These are phyloP conservation scores for Leccinum fuscescens DNA, from an alignment of 1,284 basidiomycete genomes.

Conservation along the genomic window DNA sequence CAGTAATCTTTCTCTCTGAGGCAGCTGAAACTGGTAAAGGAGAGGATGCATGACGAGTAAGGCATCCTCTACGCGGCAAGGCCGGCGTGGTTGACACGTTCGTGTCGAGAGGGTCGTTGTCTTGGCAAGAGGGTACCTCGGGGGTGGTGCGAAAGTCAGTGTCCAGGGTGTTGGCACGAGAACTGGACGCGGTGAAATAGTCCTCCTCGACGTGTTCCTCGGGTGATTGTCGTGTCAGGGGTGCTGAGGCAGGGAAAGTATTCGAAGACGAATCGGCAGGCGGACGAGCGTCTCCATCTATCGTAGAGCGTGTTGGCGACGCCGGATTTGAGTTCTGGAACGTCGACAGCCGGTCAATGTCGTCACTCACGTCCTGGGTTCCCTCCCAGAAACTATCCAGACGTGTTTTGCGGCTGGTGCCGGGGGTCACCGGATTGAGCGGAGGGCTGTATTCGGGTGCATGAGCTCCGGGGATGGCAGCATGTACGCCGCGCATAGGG, in stretches of 20 bases:
- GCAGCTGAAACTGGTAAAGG: slow-evolving; percentile 38
- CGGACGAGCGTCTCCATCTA: slow-evolving; percentile 7
- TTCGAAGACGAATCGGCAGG: slow-evolving; percentile 12
- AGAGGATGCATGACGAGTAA: no score
- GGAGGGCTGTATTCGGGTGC: slow-evolving; percentile 35
- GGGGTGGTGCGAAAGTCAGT: slow-evolving; percentile 6
- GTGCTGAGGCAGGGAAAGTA: slow-evolving; percentile 16
- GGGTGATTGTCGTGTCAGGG: slow-evolving; percentile 25
- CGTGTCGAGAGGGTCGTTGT: slow-evolving; percentile 19
- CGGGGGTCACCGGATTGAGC: slow-evolving; percentile 43
- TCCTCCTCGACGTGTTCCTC: slow-evolving; percentile 31
- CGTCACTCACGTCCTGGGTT: slow-evolving; percentile 46
- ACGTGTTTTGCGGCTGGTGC: slow-evolving; percentile 51
- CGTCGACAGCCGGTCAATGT: slow-evolving; percentile 29
- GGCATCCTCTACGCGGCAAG: no score
- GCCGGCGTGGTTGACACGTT: no score
- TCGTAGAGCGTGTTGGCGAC: slow-evolving; percentile 21
- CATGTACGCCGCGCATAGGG: slow-evolving; percentile 71
- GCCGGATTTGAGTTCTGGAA: slow-evolving; percentile 27
- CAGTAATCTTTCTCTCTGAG: slow-evolving; percentile 40
- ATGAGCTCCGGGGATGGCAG: slow-evolving; percentile 67
- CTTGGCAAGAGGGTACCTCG: slow-evolving; percentile 30
- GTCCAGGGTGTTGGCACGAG: slow-evolving; percentile 28
- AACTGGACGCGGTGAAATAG: slow-evolving; percentile 30
- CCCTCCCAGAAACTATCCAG: slow-evolving; percentile 73